Base-by-base conservation (phyloP, 306 rosid genomes). In the Vigna unguiculata region DNA sequence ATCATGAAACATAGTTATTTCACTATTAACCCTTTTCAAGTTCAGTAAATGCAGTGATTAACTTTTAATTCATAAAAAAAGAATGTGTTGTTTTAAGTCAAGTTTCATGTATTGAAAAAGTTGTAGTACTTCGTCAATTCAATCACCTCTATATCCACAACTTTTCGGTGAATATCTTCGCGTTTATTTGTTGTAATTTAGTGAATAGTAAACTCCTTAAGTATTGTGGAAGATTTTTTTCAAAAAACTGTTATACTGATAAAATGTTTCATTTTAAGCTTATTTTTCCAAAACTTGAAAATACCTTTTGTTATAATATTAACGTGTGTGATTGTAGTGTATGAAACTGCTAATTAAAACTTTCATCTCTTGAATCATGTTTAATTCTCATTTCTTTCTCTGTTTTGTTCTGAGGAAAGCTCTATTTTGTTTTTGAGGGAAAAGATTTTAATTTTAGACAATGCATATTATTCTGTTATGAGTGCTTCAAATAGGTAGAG, bases 391-490 rank as follows among this genome's bases (percentile, higher is more conserved):
- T 2, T 43, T 48, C 14, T 68, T 3, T 13, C n/a, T 58, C 5
- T n/a, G n/a, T 17, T 52, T 20, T 25, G 19, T 25, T 12, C 41
- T 5, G 70, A 55, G n/a, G n/a, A n/a, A n/a, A n/a, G n/a, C n/a
- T n/a, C n/a, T n/a, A n/a, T n/a, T n/a, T n/a, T n/a, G n/a, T n/a
- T n/a, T n/a, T n/a, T n/a, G n/a, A n/a, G 54, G 69, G 22, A 15
- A n/a, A n/a, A n/a, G n/a, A n/a, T n/a, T n/a, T n/a, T n/a, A n/a
- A n/a, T n/a, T 61, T 55, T 59, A 67, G 49, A 16, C 8, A 12
- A 21, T 58, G 40, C 30, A 73, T 82, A 76, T 83, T 86, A 36
- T 17, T 54, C 87, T 55, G 74, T 61, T 4, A 84, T 32, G 71
- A 78, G 43, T 54, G 78, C 45, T 76, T 76, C n/a, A n/a, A n/a